Base-by-base conservation (phyloP, 75 land plant species). In the Sequoia sempervirens region DNA sequence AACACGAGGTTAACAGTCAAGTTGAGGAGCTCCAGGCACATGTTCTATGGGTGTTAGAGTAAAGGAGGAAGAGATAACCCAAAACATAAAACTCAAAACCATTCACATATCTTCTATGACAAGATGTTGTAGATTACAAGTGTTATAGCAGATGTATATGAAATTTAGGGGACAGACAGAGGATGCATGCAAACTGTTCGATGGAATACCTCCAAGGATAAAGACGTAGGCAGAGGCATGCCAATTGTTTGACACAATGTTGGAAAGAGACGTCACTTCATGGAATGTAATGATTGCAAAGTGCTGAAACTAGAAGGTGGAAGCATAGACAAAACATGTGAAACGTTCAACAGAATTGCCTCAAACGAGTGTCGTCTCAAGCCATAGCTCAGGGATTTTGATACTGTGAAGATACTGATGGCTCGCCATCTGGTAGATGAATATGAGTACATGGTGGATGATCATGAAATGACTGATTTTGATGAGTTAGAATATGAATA, bases 401-500 rank as follows among this genome's bases (percentile, higher is more conserved):
- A 75, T 75, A 75, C n/a, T 18, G 52, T 45, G 26, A 78, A 78
- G 50, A 45, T 52, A 78, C 45, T 43, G 80, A 90, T 90, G 89
- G 66, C 87, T 54, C 88, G 80, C 17, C 61, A 79, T 53, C 82
- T 86, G 80, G 82, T 37, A 28, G 90, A 85, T 36, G 90, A 88
- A 0, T 41, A 80, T 30, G 90, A 90, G 6, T 84, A 87, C 52
- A 85, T 87, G 84, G 87, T 61, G 7, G 95, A 90, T 75, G 94
- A 93, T 9, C 85, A 85, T 86, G 95, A 93, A 20, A 87, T 90
- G 91, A 90, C 75, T 28, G 92, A 93, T 75, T 82, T 90, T 53
- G 95, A 95, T 15, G 92, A 91, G 74, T 86, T 89, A 86, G 88
- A 95, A 50, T 93, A 90, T 61, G 83, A 83, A 46, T 88, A 89